These are phyloP conservation scores for Brassica nigra DNA, from an alignment of 345 rosid genomes.

Conservation along the genomic window DNA sequence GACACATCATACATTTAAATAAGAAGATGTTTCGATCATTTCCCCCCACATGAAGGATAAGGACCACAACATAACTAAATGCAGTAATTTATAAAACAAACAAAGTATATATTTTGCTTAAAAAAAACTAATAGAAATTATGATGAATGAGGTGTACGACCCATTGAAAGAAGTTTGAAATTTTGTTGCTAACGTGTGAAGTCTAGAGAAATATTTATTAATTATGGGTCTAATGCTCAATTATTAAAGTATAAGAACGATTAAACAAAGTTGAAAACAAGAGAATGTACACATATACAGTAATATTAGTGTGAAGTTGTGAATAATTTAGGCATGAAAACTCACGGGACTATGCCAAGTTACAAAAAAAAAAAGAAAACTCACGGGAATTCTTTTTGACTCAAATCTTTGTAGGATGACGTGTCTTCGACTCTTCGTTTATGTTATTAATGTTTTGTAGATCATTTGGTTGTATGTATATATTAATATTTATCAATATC, in stretches of 20 bases:
- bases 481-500: neutral
- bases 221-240: constrained; percentile 7
- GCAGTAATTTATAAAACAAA: neutral
- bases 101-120: neutral
- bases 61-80: constrained; percentile 26
- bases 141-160: neutral
- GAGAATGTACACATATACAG: neutral
- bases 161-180: constrained; percentile 25
- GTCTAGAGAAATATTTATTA: neutral
- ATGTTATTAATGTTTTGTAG: neutral
- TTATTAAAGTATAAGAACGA: constrained; percentile 8
- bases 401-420: constrained; percentile 2
- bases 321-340: neutral
- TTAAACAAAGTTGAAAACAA: neutral
- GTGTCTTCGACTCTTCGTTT: neutral
- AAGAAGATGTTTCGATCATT: constrained; percentile 12
- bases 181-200: constrained; percentile 22
- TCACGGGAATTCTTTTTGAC: neutral
- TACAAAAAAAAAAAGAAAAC: neutral
- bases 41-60: constrained; percentile 21
- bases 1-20: constrained; percentile 23
- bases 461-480: neutral
- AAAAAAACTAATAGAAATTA: neutral
- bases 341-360: neutral
- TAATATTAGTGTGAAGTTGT: neutral